These are phyloP conservation scores for Fusarium gaditjirri DNA, from an alignment of 2,329 filamentous ascomycete species.

Conservation along the genomic window DNA sequence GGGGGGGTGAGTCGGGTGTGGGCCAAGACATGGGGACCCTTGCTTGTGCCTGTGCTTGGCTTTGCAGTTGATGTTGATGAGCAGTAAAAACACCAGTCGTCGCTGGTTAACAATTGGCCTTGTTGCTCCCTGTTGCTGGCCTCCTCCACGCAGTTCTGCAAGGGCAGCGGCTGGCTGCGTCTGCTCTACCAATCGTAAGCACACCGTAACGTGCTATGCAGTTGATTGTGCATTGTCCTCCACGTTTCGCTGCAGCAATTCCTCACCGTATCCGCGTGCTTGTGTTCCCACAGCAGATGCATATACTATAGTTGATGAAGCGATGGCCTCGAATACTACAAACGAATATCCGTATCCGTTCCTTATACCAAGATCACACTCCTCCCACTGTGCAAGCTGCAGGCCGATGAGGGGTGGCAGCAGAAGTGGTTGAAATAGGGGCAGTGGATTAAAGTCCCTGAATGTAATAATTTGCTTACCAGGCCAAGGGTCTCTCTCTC, in stretches of 20 bases:
- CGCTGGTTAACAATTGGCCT: slow-evolving; percentile 19
- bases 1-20: neutral
- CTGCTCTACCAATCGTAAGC: slow-evolving; percentile 39
- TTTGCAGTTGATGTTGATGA: slow-evolving; percentile 4
- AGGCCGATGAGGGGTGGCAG: slow-evolving; percentile 21
- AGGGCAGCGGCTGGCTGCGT: slow-evolving; percentile 44
- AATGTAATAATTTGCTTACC: slow-evolving; percentile 30
- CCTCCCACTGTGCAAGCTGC: neutral
- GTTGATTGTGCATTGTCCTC: slow-evolving; percentile 32
- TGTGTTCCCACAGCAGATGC: slow-evolving; percentile 24
- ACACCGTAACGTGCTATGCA: slow-evolving; percentile 30
- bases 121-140: slow-evolving; percentile 19
- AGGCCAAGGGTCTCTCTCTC: slow-evolving; percentile 19
- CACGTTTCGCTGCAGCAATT: slow-evolving; percentile 22
- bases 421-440: slow-evolving; percentile 37
- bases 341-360: slow-evolving; percentile 3
- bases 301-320: slow-evolving; percentile 3
- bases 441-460: slow-evolving; percentile 28
- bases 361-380: neutral
- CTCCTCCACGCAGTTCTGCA: slow-evolving; percentile 34
- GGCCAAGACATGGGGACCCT: slow-evolving; percentile 20
- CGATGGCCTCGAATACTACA: slow-evolving; percentile 14
- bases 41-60: slow-evolving; percentile 10
- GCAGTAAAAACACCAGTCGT: slow-evolving; percentile 8
- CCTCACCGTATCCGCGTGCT: slow-evolving; percentile 31